These are phyloP conservation scores for Mucor lusitanicus DNA, from an alignment of 371 early-diverging fungal genomes.

Conservation along the genomic window DNA sequence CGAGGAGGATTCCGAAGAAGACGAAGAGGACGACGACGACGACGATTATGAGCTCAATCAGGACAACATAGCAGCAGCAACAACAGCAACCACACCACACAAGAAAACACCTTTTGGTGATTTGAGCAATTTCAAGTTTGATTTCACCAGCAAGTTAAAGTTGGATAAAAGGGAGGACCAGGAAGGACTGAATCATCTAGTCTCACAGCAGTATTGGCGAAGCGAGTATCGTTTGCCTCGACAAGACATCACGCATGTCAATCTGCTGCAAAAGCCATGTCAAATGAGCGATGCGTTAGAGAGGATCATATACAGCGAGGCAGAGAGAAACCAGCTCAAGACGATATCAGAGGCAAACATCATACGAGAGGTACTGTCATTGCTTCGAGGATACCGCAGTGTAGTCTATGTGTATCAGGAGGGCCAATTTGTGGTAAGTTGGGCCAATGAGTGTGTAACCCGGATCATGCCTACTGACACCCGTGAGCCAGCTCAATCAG, in stretches of 20 bases:
- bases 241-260: background rate
- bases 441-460: too few relatives aligned
- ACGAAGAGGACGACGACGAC: slow-evolving; percentile 7
- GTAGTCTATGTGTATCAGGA: slow-evolving; percentile 21
- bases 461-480: too few relatives aligned
- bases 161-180: slow-evolving; percentile 19
- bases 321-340: background rate
- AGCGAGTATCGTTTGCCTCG: background rate
- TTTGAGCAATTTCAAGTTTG: background rate
- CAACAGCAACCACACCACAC: background rate
- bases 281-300: slow-evolving; percentile 5
- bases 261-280: slow-evolving; percentile 18
- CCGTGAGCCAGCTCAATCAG: slow-evolving; percentile 7
- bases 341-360: slow-evolving; percentile 29
- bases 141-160: slow-evolving; percentile 7
- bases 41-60: slow-evolving; percentile 20
- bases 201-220: slow-evolving; percentile 27
- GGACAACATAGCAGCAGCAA: background rate
- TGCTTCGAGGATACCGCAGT: slow-evolving; percentile 32
- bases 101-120: background rate
- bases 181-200: slow-evolving; percentile 13
- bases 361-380: slow-evolving; percentile 35
- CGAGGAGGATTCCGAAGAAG: slow-evolving; percentile 18
- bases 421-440: slow-evolving; percentile 15
- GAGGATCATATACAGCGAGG: background rate